Percentiles rank a stretch among this genome's conserved stretches.
Conservation (phyloP, 768 basidiomycete species). For the Podaxis sp. region DNA sequence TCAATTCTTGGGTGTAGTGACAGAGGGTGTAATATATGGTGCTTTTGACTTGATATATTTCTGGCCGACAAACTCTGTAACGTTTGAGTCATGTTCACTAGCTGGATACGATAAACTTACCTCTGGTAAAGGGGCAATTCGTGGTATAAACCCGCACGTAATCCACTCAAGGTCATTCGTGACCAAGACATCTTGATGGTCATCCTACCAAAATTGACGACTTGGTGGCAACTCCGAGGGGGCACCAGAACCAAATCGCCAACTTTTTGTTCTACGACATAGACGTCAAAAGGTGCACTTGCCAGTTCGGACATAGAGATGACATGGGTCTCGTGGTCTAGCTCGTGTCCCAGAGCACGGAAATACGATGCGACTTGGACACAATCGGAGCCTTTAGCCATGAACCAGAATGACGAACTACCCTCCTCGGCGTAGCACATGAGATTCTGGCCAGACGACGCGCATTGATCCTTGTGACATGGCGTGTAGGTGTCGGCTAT, state of each 20-base stretch:
- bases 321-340: conserved; percentile 75
- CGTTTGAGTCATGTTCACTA: background rate
- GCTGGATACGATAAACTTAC: conserved; percentile 34
- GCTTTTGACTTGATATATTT: conserved; percentile 74
- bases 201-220: conserved; percentile 77
- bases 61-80: conserved; percentile 73
- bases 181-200: conserved; percentile 88
- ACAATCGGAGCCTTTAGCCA: conserved; percentile 67
- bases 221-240: conserved; percentile 80
- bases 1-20: conserved; percentile 29
- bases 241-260: conserved; percentile 85
- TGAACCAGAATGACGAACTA: conserved; percentile 84
- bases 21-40: conserved; percentile 58
- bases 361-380: conserved; percentile 60
- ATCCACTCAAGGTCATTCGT: conserved; percentile 69
- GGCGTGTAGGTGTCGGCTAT: conserved; percentile 83
- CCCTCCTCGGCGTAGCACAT: conserved; percentile 79
- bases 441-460: conserved; percentile 81
- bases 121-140: conserved; percentile 81
- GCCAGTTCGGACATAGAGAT: conserved; percentile 63
- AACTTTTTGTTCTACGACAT: conserved; percentile 67
- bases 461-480: conserved; percentile 83
- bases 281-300: conserved; percentile 66
- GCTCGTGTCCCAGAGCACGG: conserved; percentile 48
- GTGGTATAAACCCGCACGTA: conserved; percentile 59